Evolutionary conservation across 2,329 filamentous ascomycete genomes (phyloP).

Genomic region (Penicillium sp.): DNA sequence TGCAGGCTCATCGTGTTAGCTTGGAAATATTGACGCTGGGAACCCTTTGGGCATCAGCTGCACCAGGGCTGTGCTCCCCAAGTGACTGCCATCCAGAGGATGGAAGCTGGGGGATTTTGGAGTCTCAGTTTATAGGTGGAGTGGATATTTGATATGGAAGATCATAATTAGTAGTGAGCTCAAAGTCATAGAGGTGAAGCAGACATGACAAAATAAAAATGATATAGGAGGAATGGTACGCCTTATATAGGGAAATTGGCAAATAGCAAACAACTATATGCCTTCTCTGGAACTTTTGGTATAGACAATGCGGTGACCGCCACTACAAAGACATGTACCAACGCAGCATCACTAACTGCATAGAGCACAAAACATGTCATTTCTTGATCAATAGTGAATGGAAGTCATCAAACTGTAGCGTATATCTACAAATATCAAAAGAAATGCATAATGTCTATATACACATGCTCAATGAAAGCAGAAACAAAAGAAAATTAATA

Average conservation of each 20-base stretch:
- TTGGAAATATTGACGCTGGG: not conserved
- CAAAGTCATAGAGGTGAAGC: no score
- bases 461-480: not conserved
- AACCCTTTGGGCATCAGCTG: not conserved
- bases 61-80: not conserved
- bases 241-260: not conserved
- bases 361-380: not conserved
- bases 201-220: not conserved
- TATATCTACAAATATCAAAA: not conserved
- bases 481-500: not conserved
- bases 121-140: not conserved
- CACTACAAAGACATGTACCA: not conserved
- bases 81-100: not conserved
- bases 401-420: not conserved
- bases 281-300: not conserved
- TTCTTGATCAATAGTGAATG: not conserved
- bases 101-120: not conserved
- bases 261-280: not conserved
- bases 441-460: not conserved
- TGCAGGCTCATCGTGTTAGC: not conserved
- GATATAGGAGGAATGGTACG: no score
- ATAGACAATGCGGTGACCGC: no score
- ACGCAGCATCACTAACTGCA: not conserved
- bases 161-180: no score
- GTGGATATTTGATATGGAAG: not conserved